Evolutionary conservation across 2,329 filamentous ascomycete genomes (phyloP), one percentile per base, ranked within the genome.

Genomic region (Bipolaris zeicola): DNA sequence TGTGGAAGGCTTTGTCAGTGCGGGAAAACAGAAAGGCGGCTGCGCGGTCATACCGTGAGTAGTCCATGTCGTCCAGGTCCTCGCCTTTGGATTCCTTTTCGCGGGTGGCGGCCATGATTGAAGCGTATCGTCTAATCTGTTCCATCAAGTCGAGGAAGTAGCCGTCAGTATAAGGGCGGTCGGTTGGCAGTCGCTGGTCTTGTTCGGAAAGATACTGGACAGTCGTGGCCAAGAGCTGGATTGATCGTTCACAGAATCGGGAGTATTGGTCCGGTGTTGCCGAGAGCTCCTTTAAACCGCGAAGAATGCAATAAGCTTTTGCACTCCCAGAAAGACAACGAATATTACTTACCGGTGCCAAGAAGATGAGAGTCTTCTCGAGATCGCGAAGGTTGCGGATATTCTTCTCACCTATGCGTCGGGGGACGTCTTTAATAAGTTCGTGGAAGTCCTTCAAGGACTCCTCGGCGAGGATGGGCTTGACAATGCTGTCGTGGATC

Each of bases 71-170:
- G 70, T 81, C 78, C 54, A 80, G 72, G 43, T 77, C 76, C 68
- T 84, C 80, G 58, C 83, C 81, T 61, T 85, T 82, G 60, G 81
- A 82, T 71, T 85, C 82, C 70, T 87, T 87, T 70, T 89, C 85
- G 71, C 91, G 88, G 64, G 88, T 86, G 65, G 88, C 87, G 62
- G 89, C 88, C 69, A 97, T 87, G 75, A 95, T 90, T 70, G 88
- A 86, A 59, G 92, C 93, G 85, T 96, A 96, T 75, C 91, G 86
- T 75, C 88, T 87, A 69, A 97, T 92, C 85, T 97, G 93, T 76
- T 96, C 91, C 76, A 96, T 89, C 60, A 98, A 87, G 81, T 98
- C 94, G 80, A 97, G 89, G 76, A 97, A 97, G 80, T 98, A 98
- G 74, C 91, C 91, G 84, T 90, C 92, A 83, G 89, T 95, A 82